These are phyloP conservation scores for Paramecium sonneborni DNA, from an alignment of 73 alveolate species.

Conservation along the genomic window DNA sequence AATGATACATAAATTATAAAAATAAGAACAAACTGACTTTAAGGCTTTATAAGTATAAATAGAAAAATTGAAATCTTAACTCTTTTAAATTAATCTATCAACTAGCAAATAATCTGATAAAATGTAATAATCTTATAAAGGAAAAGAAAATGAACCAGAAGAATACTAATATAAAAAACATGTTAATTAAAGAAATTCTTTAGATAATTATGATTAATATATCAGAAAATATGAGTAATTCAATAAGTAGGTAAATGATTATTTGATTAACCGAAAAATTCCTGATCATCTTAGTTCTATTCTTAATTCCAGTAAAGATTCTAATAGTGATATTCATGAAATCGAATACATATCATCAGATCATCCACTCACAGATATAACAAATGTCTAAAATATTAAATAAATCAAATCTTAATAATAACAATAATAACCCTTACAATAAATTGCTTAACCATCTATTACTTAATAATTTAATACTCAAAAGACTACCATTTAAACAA, in stretches of 20 bases:
- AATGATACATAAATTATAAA: neutral
- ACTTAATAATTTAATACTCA: neutral
- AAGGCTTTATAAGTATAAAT: neutral
- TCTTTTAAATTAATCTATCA: neutral
- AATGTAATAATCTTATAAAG: neutral
- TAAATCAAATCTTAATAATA: neutral
- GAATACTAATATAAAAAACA: conserved; percentile 12
- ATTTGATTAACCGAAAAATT: conserved; percentile 4
- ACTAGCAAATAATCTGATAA: conserved; percentile 6
- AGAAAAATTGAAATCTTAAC: neutral
- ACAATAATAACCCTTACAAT: neutral
- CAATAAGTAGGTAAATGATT: conserved; percentile 40
- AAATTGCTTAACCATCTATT: neutral
- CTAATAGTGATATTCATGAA: neutral
- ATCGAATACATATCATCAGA: neutral
- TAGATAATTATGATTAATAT: conserved; percentile 39
- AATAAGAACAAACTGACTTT: conserved; percentile 1
- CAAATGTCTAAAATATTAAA: neutral
- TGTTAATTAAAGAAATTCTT: neutral
- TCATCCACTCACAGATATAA: neutral
- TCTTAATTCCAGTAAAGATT: neutral
- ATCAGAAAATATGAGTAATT: conserved; percentile 36
- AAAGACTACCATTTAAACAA: neutral
- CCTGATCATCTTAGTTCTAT: conserved; percentile 28
- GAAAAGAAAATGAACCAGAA: neutral